Evolutionary conservation across 2,329 filamentous ascomycete species (phyloP).

Genomic region (Xylariaceae sp.): DNA sequence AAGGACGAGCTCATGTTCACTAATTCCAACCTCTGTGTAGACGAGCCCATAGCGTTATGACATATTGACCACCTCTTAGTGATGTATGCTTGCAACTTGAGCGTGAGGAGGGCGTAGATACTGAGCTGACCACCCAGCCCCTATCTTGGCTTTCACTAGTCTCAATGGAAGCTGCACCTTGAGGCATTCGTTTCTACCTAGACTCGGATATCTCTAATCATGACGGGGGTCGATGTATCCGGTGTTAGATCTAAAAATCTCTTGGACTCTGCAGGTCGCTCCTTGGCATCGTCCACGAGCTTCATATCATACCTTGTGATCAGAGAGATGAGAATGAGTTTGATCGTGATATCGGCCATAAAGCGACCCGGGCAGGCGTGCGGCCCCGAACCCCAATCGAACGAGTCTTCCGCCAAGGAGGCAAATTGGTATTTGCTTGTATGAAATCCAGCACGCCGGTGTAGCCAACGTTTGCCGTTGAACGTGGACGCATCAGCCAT

Average conservation of each 20-base stretch:
- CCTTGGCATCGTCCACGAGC: constrained; percentile 8
- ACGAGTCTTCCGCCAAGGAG: constrained; percentile 20
- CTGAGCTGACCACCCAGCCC: too few species aligned
- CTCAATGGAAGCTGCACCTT: too few species aligned
- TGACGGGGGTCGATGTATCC: constrained; percentile 16
- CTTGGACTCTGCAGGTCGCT: constrained; percentile 16
- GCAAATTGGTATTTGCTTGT: constrained; percentile 25
- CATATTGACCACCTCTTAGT: too few species aligned
- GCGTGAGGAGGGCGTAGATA: too few species aligned
- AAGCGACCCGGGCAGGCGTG: constrained; percentile 24
- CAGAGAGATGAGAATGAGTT: constrained; percentile 22
- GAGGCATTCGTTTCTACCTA: constrained; percentile 1
- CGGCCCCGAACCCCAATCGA: constrained; percentile 21
- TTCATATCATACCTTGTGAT: constrained; percentile 24
- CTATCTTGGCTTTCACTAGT: too few species aligned
- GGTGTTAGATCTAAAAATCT: constrained; percentile 13
- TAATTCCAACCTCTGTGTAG: too few species aligned
- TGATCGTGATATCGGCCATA: constrained; percentile 20
- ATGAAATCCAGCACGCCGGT: constrained; percentile 10
- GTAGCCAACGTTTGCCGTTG: constrained; percentile 20
- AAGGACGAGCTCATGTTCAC: too few species aligned
- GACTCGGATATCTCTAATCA: constrained; percentile 13
- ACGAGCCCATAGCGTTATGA: too few species aligned
- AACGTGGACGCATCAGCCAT: constrained; percentile 14
- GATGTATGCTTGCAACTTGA: too few species aligned